These are phyloP conservation scores for Pleurotus ostreatus DNA, from an alignment of 768 basidiomycete species.

Conservation along the genomic window DNA sequence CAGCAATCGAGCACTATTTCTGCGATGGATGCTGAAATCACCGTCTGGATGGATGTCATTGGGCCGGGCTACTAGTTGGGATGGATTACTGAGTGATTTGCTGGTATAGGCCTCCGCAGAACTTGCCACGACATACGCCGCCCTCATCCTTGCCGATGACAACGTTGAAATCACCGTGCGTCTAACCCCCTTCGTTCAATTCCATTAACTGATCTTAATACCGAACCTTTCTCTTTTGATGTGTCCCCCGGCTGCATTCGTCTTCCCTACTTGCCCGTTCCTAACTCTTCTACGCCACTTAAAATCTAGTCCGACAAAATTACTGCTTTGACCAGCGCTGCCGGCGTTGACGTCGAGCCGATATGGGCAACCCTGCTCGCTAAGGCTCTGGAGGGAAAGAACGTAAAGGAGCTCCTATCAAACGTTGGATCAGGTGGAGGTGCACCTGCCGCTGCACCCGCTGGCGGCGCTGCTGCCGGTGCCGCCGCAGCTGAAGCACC, in stretches of 20 bases:
- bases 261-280: background rate
- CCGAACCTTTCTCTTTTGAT: background rate
- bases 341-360: slow-evolving; percentile 83
- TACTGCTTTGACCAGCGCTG: slow-evolving; percentile 75
- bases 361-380: slow-evolving; percentile 98
- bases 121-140: slow-evolving; percentile 93
- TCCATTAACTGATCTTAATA: too few relatives aligned
- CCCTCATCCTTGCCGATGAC: slow-evolving; percentile 98
- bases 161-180: slow-evolving; percentile 95
- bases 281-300: background rate
- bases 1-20: background rate
- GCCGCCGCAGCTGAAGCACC: slow-evolving; percentile 68
- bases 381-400: slow-evolving; percentile 97
- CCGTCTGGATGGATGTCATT: background rate
- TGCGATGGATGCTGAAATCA: background rate
- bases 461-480: slow-evolving; percentile 52
- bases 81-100: background rate
- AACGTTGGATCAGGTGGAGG: slow-evolving; percentile 92
- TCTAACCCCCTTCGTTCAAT: slow-evolving; percentile 13
- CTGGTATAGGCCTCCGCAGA: slow-evolving; percentile 49
- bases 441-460: slow-evolving; percentile 53
- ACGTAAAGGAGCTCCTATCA: slow-evolving; percentile 92
- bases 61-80: background rate
- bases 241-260: background rate
- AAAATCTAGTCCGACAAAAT: slow-evolving; percentile 83